Evolutionary conservation across 768 basidiomycete species (phyloP).

Genomic region (Psilocybe sp.): DNA sequence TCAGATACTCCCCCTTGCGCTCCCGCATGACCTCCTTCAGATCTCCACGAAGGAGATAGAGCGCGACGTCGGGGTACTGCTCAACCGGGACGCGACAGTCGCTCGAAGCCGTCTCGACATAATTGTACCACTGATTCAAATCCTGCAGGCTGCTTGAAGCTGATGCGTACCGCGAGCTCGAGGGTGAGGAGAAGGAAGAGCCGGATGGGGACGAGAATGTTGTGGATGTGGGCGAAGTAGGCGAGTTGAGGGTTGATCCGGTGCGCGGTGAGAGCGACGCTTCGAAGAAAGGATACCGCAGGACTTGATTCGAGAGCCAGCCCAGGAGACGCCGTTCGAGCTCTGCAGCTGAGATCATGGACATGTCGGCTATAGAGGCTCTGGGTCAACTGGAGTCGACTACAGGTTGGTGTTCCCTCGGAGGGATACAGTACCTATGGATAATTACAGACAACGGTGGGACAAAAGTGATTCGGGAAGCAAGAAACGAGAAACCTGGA

Average conservation of each 20-base stretch:
- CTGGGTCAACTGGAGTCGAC: too few relatives aligned
- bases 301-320: slow-evolving; percentile 20
- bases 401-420: too few relatives aligned
- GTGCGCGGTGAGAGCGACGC: background rate
- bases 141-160: slow-evolving; percentile 11
- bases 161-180: background rate
- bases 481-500: too few relatives aligned
- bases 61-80: slow-evolving; percentile 23
- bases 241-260: background rate
- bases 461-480: too few relatives aligned
- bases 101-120: slow-evolving; percentile 16
- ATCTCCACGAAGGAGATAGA: slow-evolving; percentile 25
- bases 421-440: too few relatives aligned
- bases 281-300: slow-evolving; percentile 25
- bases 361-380: background rate
- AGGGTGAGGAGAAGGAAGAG: background rate
- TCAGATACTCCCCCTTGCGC: slow-evolving; percentile 17
- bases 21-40: slow-evolving; percentile 22
- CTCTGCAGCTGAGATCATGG: slow-evolving; percentile 11
- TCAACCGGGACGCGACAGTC: slow-evolving; percentile 16
- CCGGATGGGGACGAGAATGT: background rate
- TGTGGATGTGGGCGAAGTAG: background rate
- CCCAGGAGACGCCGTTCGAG: slow-evolving; percentile 17
- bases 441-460: too few relatives aligned
- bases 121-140: slow-evolving; percentile 19